Percentiles rank a stretch among this genome's conserved stretches.
These are phyloP conservation scores for Withania somnifera DNA, from an alignment of 305 asterid genomes.

Conservation along the genomic window DNA sequence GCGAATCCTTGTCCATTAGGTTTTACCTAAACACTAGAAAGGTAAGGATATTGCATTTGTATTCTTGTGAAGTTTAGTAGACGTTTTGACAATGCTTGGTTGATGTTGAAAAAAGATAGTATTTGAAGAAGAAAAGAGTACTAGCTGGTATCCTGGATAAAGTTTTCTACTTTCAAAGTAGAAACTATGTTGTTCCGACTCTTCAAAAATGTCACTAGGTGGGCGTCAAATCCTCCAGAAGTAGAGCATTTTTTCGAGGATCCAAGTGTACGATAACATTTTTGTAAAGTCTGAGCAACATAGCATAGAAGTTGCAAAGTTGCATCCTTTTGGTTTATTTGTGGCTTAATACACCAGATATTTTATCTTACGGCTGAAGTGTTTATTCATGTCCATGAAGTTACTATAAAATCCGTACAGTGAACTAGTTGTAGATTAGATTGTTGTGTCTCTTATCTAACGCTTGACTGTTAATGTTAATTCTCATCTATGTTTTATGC, in stretches of 20 bases:
- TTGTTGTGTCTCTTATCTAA: neutral
- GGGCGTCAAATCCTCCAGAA: no score
- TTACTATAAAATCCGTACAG: neutral
- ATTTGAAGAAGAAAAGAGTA: neutral
- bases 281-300: no score
- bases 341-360: neutral
- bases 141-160: neutral
- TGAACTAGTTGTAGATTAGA: neutral
- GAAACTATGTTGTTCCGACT: neutral
- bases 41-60: neutral
- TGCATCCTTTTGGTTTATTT: neutral
- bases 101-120: neutral
- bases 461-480: neutral
- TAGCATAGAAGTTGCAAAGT: neutral
- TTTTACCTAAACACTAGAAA: neutral
- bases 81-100: neutral
- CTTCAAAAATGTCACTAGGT: no score
- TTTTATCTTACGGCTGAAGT: neutral
- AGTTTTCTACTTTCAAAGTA: neutral
- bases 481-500: neutral
- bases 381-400: neutral
- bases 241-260: no score
- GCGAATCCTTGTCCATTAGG: neutral
- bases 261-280: no score
- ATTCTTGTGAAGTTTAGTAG: neutral